phyloP scores from a whole-genome alignment of 306 rosid genomes.

The Prunus padus region DNA sequence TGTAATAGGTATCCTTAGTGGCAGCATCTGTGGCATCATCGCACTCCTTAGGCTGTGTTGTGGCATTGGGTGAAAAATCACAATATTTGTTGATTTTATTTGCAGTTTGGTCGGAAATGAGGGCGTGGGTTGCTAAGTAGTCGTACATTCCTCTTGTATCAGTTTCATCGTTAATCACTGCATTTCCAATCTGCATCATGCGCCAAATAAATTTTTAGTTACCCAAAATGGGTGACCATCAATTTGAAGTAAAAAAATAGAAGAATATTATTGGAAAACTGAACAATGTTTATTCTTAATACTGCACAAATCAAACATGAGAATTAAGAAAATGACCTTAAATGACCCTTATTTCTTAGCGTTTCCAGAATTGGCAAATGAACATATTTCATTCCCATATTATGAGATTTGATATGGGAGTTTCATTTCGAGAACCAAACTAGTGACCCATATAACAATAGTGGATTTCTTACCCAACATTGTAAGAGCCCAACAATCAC shows the following conservation, averaged over 20 bases:
- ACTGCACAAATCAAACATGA: too few relatives aligned
- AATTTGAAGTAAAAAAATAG: too few relatives aligned
- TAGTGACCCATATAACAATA: not conserved
- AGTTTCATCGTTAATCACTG: conserved; percentile 65
- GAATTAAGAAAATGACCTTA: too few relatives aligned
- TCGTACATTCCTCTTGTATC: conserved; percentile 60
- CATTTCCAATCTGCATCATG: conserved; percentile 62
- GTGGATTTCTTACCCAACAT: not conserved
- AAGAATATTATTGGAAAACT: not conserved
- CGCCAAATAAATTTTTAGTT: not conserved
- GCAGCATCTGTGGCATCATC: conserved; percentile 8
- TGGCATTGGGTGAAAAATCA: conserved; percentile 37
- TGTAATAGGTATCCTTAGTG: not conserved
- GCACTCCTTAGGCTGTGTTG: conserved; percentile 24
- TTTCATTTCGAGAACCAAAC: too few relatives aligned
- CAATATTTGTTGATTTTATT: conserved; percentile 30
- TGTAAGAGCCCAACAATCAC: too few relatives aligned
- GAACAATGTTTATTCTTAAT: too few relatives aligned
- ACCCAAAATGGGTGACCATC: too few relatives aligned
- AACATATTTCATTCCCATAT: not conserved
- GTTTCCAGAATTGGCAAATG: too few relatives aligned
- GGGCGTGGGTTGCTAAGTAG: conserved; percentile 56
- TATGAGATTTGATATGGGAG: too few relatives aligned
- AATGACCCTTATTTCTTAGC: too few relatives aligned
- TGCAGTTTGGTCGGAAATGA: conserved; percentile 40